Conservation (phyloP, 1,284 basidiomycete genomes). For the Irpex lacteus region DNA sequence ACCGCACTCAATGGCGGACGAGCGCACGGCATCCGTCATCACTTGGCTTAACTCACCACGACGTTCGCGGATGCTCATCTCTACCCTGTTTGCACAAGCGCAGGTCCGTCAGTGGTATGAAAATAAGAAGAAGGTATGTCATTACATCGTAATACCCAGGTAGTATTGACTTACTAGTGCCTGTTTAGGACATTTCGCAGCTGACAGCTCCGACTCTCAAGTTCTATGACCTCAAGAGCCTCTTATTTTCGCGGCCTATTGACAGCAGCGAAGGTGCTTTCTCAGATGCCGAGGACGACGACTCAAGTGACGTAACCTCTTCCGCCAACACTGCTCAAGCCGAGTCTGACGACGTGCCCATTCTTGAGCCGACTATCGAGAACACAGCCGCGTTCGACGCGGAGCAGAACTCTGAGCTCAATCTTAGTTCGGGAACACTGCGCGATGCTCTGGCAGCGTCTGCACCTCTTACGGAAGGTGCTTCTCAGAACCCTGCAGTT, state of each 20-base stretch:
- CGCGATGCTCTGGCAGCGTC: background rate
- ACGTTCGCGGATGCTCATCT: conserved; percentile 19
- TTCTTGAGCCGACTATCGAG: background rate
- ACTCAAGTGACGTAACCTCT: background rate
- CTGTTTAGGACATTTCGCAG: background rate
- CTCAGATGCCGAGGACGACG: background rate
- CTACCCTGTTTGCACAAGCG: conserved; percentile 28
- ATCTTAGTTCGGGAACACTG: background rate
- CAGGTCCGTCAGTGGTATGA: conserved; percentile 10
- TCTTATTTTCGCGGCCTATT: background rate
- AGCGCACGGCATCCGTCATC: conserved; percentile 33
- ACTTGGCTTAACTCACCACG: conserved; percentile 30
- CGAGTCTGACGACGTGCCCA: background rate
- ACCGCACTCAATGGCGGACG: conserved; percentile 37
- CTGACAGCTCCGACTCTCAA: background rate
- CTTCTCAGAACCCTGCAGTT: background rate
- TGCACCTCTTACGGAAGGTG: background rate
- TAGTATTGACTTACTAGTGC: background rate
- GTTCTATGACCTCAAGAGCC: conserved; percentile 3
- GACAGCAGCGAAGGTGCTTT: background rate
- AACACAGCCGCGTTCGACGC: background rate
- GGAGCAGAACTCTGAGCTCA: background rate
- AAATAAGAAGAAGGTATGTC: background rate
- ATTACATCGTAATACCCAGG: background rate
- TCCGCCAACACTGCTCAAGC: background rate